These are phyloP conservation scores for Neospermospora avenae DNA, from an alignment of 2,329 filamentous ascomycete genomes.

Conservation along the genomic window DNA sequence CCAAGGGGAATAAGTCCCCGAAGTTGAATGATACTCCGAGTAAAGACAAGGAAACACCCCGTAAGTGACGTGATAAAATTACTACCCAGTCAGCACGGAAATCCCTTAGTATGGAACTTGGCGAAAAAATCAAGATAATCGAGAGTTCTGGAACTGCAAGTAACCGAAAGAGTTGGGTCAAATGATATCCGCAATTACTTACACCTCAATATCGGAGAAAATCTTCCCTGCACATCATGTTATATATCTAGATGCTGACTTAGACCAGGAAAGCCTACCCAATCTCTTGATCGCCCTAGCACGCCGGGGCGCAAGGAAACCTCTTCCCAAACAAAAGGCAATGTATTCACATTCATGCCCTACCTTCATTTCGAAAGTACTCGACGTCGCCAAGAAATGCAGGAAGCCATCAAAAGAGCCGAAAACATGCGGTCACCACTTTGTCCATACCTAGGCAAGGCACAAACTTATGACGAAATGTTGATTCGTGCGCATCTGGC, in stretches of 20 bases:
- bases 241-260: not conserved
- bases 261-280: constrained; percentile 8
- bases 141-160: not conserved
- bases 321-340: constrained; percentile 16
- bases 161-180: not conserved
- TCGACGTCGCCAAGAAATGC: constrained; percentile 26
- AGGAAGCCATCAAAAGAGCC: constrained; percentile 28
- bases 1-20: constrained; percentile 26
- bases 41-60: constrained; percentile 11
- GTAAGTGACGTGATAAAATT: not conserved
- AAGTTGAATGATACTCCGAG: constrained; percentile 22
- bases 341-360: constrained; percentile 29
- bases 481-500: constrained; percentile 29
- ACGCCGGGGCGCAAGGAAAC: constrained; percentile 19
- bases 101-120: not conserved
- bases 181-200: not conserved
- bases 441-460: constrained; percentile 18
- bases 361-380: constrained; percentile 31
- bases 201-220: not conserved
- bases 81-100: not conserved
- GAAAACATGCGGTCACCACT: constrained; percentile 18
- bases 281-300: constrained; percentile 9
- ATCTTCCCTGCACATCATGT: not conserved
- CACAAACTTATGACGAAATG: constrained; percentile 29
- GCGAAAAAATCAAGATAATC: not conserved